Evolutionary conservation across 495 filamentous ascomycete genomes (phyloP).

Genomic region (Parachaetomium inaequale): DNA sequence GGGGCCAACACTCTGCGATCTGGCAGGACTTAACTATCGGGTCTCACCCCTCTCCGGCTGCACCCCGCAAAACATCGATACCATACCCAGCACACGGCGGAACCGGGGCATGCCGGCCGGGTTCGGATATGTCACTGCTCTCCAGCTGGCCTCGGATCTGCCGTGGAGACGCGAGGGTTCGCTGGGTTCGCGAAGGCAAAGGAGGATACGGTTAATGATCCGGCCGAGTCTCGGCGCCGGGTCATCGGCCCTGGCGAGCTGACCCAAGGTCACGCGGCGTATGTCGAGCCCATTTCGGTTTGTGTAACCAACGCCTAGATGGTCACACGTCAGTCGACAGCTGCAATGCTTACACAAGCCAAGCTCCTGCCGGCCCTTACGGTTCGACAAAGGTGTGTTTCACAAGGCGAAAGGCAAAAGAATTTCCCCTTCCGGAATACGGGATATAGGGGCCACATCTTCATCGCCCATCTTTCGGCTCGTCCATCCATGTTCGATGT

Average conservation of each 20-base stretch:
- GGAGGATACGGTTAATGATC: neutral
- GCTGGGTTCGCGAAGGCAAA: no score
- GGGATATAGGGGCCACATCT: neutral
- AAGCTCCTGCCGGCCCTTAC: neutral
- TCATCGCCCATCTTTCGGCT: neutral
- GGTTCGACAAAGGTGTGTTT: neutral
- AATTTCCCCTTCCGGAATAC: neutral
- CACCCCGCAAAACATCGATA: neutral
- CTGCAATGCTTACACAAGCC: neutral
- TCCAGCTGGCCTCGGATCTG: neutral
- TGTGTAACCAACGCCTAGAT: neutral
- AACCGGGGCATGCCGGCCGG: neutral
- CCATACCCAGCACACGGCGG: neutral
- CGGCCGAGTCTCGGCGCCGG: neutral
- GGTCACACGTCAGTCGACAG: slow-evolving; percentile 2
- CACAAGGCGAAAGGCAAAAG: neutral
- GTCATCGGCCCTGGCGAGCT: neutral
- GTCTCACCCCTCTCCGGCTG: neutral
- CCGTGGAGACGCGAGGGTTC: neutral
- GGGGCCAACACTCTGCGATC: no score
- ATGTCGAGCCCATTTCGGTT: no score
- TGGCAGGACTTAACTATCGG: neutral
- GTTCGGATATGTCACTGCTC: neutral
- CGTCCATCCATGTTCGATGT: neutral
- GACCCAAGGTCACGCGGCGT: neutral